Percentiles rank a stretch among this genome's conserved stretches.
Conservation (phyloP, 768 basidiomycete species). For the Porpolomopsis calyptriformis region DNA sequence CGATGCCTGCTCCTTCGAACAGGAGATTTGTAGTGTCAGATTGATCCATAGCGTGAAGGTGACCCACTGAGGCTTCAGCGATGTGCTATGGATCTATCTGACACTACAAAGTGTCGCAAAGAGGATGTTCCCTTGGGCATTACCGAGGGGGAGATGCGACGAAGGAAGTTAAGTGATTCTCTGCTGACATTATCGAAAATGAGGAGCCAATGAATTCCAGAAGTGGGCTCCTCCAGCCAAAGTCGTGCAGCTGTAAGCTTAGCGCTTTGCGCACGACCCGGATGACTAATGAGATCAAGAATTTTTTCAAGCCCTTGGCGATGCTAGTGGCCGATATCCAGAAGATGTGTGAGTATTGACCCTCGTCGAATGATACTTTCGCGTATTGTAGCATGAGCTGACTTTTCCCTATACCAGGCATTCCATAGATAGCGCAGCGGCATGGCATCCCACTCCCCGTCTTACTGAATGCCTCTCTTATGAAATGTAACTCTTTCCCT, state of each 20-base stretch:
- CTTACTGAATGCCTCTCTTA: neutral
- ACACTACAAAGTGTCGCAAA: too few species aligned
- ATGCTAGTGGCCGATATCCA: neutral
- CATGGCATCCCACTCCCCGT: neutral
- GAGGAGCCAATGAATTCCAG: neutral
- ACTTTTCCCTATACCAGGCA: neutral
- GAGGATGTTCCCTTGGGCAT: neutral
- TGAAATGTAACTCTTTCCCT: neutral
- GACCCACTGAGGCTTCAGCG: too few species aligned
- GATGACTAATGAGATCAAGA: neutral
- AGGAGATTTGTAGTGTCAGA: too few species aligned
- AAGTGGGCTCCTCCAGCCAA: neutral
- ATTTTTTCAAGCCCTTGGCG: neutral
- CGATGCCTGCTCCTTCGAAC: too few species aligned
- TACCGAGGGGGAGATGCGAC: neutral
- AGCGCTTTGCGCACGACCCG: neutral
- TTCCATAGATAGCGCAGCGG: neutral
- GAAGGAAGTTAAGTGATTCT: neutral
- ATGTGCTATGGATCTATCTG: too few species aligned
- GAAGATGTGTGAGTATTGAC: neutral
- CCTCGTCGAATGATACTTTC: neutral
- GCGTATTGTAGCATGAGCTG: neutral
- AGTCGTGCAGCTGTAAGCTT: neutral
- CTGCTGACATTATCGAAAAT: neutral
- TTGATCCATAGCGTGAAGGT: too few species aligned